Evolutionary conservation across 306 rosid species (phyloP).

Genomic region (Mimosa pudica): DNA sequence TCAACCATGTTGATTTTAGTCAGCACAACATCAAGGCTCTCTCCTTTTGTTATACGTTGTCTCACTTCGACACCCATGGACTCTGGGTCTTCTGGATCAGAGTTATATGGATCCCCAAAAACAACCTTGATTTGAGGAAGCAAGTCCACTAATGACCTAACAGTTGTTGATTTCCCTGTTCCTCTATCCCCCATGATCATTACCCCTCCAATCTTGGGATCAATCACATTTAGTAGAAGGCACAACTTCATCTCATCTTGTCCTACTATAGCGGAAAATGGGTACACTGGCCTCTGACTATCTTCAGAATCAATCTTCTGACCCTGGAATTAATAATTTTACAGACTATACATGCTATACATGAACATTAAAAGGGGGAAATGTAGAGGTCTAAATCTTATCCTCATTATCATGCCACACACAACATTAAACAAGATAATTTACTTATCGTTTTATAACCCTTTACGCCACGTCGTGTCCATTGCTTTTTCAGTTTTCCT

Average conservation of each 20-base stretch:
- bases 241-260: conserved; percentile 94
- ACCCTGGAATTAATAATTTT: conserved; percentile 50
- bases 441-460: too few relatives aligned
- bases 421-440: neutral
- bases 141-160: conserved; percentile 79
- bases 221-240: conserved; percentile 83
- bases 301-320: conserved; percentile 54
- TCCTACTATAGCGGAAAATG: conserved; percentile 85
- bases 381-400: neutral
- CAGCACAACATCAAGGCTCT: conserved; percentile 55
- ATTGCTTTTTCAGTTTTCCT: too few relatives aligned
- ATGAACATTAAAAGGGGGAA: neutral
- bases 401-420: neutral
- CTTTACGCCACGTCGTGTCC: too few relatives aligned
- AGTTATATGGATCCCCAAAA: conserved; percentile 77
- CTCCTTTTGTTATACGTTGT: conserved; percentile 66
- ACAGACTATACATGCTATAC: neutral
- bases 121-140: conserved; percentile 80
- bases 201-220: conserved; percentile 91
- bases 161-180: conserved; percentile 82
- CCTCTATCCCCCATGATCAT: conserved; percentile 97
- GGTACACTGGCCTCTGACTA: conserved; percentile 87
- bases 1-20: conserved; percentile 91
- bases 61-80: conserved; percentile 82
- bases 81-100: conserved; percentile 86